These are phyloP conservation scores for Penicillium decumbens DNA, from an alignment of 2,329 filamentous ascomycete genomes.

Conservation along the genomic window DNA sequence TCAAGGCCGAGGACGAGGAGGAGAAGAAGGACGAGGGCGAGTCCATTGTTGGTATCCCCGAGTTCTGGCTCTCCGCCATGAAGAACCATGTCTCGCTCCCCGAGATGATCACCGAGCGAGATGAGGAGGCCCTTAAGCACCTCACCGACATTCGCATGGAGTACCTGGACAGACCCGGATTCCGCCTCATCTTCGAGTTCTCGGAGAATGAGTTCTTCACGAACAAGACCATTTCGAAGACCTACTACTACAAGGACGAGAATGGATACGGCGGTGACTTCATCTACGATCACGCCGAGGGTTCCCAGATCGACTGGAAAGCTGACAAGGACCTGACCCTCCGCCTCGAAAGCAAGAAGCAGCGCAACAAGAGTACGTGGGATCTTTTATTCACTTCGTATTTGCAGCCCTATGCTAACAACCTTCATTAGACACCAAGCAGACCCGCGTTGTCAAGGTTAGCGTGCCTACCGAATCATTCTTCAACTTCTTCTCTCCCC, in stretches of 20 bases:
- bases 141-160: slow-evolving; percentile 96
- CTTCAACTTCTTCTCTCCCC: slow-evolving; percentile 98
- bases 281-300: slow-evolving; percentile 98
- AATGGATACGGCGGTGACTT: slow-evolving; percentile 98
- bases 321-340: slow-evolving; percentile 88
- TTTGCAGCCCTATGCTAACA: neutral
- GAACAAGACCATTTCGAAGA: slow-evolving; percentile 97
- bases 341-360: slow-evolving; percentile 97
- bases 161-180: slow-evolving; percentile 96
- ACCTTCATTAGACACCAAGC: slow-evolving; percentile 75
- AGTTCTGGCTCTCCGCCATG: slow-evolving; percentile 99
- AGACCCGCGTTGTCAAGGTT: slow-evolving; percentile 98
- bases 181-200: slow-evolving; percentile 98
- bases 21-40: slow-evolving; percentile 44
- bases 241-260: slow-evolving; percentile 98
- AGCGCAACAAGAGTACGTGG: slow-evolving; percentile 93
- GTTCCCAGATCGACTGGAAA: slow-evolving; percentile 98
- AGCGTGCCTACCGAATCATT: slow-evolving; percentile 98
- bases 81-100: slow-evolving; percentile 97
- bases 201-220: slow-evolving; percentile 92
- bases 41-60: slow-evolving; percentile 74
- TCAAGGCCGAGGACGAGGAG: slow-evolving; percentile 58
- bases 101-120: slow-evolving; percentile 97
- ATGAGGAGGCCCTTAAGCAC: slow-evolving; percentile 87
- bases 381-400: neutral